Base-by-base conservation (phyloP, 805 yeast species). In the Ogataea paraovalis region DNA sequence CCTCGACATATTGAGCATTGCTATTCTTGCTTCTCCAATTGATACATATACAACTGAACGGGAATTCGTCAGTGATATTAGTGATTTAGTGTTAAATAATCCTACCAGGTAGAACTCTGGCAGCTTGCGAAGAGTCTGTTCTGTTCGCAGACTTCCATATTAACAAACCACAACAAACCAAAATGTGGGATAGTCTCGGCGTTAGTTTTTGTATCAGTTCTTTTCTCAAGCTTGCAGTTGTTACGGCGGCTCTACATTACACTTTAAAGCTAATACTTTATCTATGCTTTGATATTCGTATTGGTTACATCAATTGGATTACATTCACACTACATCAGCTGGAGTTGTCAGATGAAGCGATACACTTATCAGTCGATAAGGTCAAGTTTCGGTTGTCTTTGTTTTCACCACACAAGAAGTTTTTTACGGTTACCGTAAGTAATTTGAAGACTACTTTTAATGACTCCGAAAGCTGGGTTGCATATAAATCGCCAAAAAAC, bases 261-360 rank as follows among this genome's bases (percentile, higher is more conserved):
- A 4, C 16, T 4, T 18, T 18, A 16, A 34, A 34, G 12, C 19
- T 34, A 4, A 16, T 34, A 3, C 19, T 34, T 18, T 34, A 34
- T 34, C 5, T 16, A 16, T n/a, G 4, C 1, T 53, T 62, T 36
- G 69, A 70, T 0, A 42, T 67, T 4, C 51, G 58, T 9, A 51
- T 65, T 13, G 63, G 65, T 4, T 52, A 52, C 36, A 39, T 67
- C 41, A 64, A 68, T 41, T 61, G 66, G 0, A 59, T 67, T 25
- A 46, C 54, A 12, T 45, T 61, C 46, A 55, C 54, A 34, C 23
- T 64, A 6, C 43, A 48, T 39, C 45, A 51, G 4, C 23, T 64
- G 5, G 49, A 47, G 0, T 34, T 56, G 20, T 41, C 46, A 2
- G 47, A 44, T 3, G 49, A 54, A 9, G 39, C 34, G 3, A 23